Base-by-base conservation (phyloP, 192 early-diverging fungal genomes). In the Coemansia sp. region DNA sequence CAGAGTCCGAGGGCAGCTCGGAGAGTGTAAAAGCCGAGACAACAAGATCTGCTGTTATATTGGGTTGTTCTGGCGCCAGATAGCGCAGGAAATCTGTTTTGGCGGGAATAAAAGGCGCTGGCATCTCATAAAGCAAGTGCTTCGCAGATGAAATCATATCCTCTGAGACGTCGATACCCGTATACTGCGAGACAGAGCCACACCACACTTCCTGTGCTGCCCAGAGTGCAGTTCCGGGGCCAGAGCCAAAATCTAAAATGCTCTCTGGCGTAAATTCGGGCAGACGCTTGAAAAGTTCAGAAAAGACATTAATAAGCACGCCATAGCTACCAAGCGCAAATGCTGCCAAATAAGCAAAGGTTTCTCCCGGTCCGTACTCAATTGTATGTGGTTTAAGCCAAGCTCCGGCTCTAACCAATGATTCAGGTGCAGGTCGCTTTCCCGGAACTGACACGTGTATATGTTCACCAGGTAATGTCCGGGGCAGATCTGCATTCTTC, bases 141-240 rank as follows among this genome's bases (percentile, higher is more conserved):
- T 91, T 87, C 7, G 89, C 93, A 3, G 82, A 76, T 44, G 83
- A 64, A 31, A 95, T 68, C 92, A 95, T 93, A 10, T 79, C 69
- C 62, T 91, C 86, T 1, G 90, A 92, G 9, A 89, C 68, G 61
- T 95, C 94, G 16, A 95, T 78, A 9, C 89, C 92, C 6, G 80
- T 74, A 48, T 75, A 88, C 21, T 51, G 58, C 6, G 84, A 44
- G 1, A 92, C 22, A 21, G 41, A n/a, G 1, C 58, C 28, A 2
- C 65, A 44, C 79, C 85, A 93, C 7, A 84, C 68, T 19, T 88
- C 80, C 50, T 87, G 81, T 12, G 84, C 74, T 7, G 89, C 91
- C 90, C 92, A 95, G 22, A 93, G 78, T 6, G 82, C 90, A 5
- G 90, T 88, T n/a, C 88, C 94, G 2, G 94, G 90, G 5, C 94